Evolutionary conservation across 192 early-diverging fungal species (phyloP).

Genomic region (Diversispora epigaea): DNA sequence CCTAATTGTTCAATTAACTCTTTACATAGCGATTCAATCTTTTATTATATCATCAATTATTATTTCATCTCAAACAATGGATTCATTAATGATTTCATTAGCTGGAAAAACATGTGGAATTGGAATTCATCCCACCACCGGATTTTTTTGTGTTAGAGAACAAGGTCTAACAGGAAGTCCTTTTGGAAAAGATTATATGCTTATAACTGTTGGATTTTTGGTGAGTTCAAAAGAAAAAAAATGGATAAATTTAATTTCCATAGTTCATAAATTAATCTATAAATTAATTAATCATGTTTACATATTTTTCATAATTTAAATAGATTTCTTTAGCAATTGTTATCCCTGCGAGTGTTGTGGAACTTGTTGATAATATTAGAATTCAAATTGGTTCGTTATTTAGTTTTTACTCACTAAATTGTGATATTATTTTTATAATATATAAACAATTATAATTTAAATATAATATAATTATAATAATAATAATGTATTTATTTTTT

Average conservation of each 20-base stretch:
- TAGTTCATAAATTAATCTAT: not conserved
- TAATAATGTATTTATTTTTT: not conserved
- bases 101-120: slow-evolving; percentile 68
- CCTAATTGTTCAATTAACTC: slow-evolving; percentile 57
- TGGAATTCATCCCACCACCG: slow-evolving; percentile 51
- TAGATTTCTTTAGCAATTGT: slow-evolving; percentile 43
- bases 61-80: slow-evolving; percentile 67
- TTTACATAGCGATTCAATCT: slow-evolving; percentile 68
- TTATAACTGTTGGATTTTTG: slow-evolving; percentile 62
- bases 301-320: not conserved
- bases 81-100: slow-evolving; percentile 60
- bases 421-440: too few relatives aligned
- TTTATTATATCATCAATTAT: slow-evolving; percentile 73
- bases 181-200: slow-evolving; percentile 54
- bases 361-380: slow-evolving; percentile 69
- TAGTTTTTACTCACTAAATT: not conserved
- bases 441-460: too few relatives aligned
- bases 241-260: not conserved
- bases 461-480: not conserved
- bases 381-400: slow-evolving; percentile 47
- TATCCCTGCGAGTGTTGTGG: slow-evolving; percentile 57
- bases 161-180: slow-evolving; percentile 48
- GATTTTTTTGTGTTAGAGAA: slow-evolving; percentile 57
- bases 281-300: not conserved
- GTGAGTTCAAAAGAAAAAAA: slow-evolving; percentile 20